These are phyloP conservation scores for Ephemerocybe angulata DNA, from an alignment of 768 basidiomycete species.

Conservation along the genomic window DNA sequence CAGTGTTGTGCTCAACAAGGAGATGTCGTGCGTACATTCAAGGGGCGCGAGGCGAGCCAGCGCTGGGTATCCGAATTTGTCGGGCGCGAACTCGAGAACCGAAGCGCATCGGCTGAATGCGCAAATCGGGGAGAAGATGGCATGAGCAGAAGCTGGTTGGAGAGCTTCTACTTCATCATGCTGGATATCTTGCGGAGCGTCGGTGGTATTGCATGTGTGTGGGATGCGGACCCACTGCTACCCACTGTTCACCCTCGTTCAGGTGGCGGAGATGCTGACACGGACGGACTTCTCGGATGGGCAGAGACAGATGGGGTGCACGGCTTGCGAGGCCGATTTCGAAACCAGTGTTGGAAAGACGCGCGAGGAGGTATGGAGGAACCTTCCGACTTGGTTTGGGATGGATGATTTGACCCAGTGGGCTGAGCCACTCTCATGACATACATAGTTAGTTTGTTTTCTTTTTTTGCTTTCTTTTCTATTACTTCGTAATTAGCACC, in stretches of 20 bases:
- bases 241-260: conserved; percentile 61
- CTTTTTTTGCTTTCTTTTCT: no score
- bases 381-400: conserved; percentile 65
- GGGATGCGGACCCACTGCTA: conserved; percentile 79
- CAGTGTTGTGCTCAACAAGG: background rate
- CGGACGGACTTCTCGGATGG: conserved; percentile 71
- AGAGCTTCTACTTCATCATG: conserved; percentile 75
- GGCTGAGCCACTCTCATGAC: no score
- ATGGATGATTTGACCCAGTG: no score
- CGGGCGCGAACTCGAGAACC: conserved; percentile 47
- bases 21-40: conserved; percentile 35
- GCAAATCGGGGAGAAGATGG: conserved; percentile 21
- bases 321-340: conserved; percentile 43
- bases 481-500: no score
- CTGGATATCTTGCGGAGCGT: conserved; percentile 68
- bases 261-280: conserved; percentile 68
- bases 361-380: conserved; percentile 57
- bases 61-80: conserved; percentile 61
- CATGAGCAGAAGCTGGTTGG: conserved; percentile 42
- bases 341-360: conserved; percentile 42
- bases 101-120: conserved; percentile 48
- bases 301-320: conserved; percentile 42
- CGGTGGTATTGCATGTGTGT: conserved; percentile 65
- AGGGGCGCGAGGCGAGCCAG: conserved; percentile 65
- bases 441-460: no score